Base-by-base conservation (phyloP, 495 filamentous ascomycete genomes). In the Hypoxylon lenormandii region DNA sequence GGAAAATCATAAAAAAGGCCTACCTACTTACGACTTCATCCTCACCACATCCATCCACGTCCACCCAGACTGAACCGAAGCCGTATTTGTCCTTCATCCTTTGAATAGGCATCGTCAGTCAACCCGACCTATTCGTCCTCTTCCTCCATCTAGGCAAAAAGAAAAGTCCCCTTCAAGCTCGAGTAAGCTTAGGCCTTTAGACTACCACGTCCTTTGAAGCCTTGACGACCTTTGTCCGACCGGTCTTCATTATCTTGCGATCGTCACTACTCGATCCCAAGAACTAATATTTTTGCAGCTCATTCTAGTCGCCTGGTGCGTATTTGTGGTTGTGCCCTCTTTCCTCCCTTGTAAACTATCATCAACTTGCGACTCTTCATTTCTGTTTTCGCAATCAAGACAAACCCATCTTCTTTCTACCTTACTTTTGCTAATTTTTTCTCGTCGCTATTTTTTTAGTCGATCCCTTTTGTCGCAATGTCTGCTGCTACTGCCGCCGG, bases 401-500 rank as follows among this genome's bases (percentile, higher is more conserved):
- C 5, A 26, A 42, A 23, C 19, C 11, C 18, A 18, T 18, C 15
- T 60, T 36, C 4, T 8, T 19, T 15, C 52, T 43, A 45, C 22
- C 21, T 49, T 22, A 57, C 15, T 48, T 12, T 13, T 30, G 30
- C 67, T 70, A 58, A 70, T 46, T 18, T 21, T 59, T 11, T 12
- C n/a, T 18, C 5, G 42, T 21, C 22, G 15, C 48, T 30, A 33
- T 23, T 18, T 53, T 53, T 23, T 42, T 40, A 66, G 62, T 50
- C 52, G 59, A 72, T 64, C 56, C 63, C 15, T n/a, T 52, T 51
- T 21, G 57, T 70, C 76, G 84, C 77, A 67, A 91, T 91, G 88
- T 89, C 90, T 84, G 79, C 89, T 75, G 78, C 82, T 72, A 80
- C 84, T 75, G 78, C 84, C 72, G 73, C 85, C 65, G 80, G 86